Conservation (phyloP, 108 stramenopile species). For the Parietichytrium sp. region DNA sequence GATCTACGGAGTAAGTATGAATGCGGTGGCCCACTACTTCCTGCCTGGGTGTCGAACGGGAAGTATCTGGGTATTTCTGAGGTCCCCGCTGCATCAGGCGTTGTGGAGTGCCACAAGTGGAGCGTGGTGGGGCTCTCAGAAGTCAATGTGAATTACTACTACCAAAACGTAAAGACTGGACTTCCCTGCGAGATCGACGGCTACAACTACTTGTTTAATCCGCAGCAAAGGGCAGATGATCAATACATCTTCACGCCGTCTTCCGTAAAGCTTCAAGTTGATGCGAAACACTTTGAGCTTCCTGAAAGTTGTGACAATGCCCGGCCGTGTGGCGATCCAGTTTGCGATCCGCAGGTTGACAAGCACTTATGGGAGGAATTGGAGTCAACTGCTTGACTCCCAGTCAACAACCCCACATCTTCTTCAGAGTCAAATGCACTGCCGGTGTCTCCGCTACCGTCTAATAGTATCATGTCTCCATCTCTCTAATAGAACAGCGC, state of each 20-base stretch:
- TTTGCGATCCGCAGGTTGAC: too few relatives aligned
- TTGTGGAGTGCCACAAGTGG: conserved; percentile 37
- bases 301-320: not conserved
- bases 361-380: too few relatives aligned
- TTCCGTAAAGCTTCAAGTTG: not conserved
- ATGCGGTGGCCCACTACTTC: not conserved
- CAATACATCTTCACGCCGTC: not conserved
- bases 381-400: too few relatives aligned
- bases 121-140: not conserved
- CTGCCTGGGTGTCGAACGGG: not conserved
- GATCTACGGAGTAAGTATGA: not conserved
- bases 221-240: not conserved
- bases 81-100: not conserved
- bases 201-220: not conserved
- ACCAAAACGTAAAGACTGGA: conserved; percentile 1
- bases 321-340: not conserved
- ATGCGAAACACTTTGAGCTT: not conserved
- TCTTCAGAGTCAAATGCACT: too few relatives aligned
- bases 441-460: too few relatives aligned
- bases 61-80: not conserved
- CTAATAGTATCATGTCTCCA: too few relatives aligned
- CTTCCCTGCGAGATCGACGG: not conserved
- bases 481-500: too few relatives aligned
- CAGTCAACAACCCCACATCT: too few relatives aligned
- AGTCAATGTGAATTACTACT: not conserved